A percentile compares a stretch with the other conserved stretches of the same genome.
Conservation (phyloP, 1,139 yeast genomes). For the Blastobotrys persicus region DNA sequence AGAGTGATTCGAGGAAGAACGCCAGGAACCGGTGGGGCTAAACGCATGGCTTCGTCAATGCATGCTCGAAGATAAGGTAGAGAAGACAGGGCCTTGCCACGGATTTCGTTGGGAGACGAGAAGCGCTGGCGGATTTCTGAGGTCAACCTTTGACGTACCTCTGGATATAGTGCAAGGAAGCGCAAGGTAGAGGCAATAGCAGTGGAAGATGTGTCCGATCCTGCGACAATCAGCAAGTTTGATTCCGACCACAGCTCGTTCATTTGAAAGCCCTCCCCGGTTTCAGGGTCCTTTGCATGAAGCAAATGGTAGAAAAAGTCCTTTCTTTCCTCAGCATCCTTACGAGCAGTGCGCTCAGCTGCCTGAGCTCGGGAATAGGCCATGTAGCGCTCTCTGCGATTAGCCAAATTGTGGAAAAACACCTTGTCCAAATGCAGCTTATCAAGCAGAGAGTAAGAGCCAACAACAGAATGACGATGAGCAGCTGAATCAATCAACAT, state of each 20-base stretch:
- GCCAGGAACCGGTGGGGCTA: constrained; percentile 25
- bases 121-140: constrained; percentile 16
- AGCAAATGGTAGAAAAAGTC: constrained; percentile 23
- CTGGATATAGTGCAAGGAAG: constrained; percentile 21
- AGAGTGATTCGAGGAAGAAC: constrained; percentile 20
- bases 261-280: constrained; percentile 22
- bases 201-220: constrained; percentile 24
- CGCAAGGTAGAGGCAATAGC: constrained; percentile 21
- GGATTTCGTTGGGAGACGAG: constrained; percentile 19
- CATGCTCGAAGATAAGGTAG: constrained; percentile 23
- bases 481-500: constrained; percentile 23
- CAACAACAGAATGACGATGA: constrained; percentile 23
- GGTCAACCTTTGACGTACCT: constrained; percentile 17
- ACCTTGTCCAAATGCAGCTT: constrained; percentile 21
- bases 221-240: constrained; percentile 24
- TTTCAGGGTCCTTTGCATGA: constrained; percentile 23
- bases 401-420: constrained; percentile 20
- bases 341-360: constrained; percentile 22
- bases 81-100: constrained; percentile 13
- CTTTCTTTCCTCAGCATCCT: constrained; percentile 18
- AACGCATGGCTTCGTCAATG: constrained; percentile 24
- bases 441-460: constrained; percentile 19
- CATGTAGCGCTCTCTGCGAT: constrained; percentile 20
- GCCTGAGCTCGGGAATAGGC: constrained; percentile 23
- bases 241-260: constrained; percentile 25